Conservation (phyloP, 352 stramenopile species). For the Peronospora farinosa region DNA sequence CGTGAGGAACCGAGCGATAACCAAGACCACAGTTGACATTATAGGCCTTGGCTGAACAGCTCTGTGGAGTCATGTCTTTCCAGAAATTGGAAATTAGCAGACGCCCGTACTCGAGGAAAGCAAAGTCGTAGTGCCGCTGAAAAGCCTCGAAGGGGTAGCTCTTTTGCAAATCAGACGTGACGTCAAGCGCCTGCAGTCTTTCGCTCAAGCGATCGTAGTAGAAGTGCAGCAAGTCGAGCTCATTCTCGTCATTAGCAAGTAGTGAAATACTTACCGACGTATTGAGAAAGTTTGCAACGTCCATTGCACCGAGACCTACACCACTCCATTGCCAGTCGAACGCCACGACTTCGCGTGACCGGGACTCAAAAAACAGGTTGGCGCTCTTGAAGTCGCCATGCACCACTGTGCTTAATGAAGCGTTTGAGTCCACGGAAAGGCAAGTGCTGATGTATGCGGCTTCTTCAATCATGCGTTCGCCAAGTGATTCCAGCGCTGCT, state of each 20-base stretch:
- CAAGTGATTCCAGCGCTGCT: conserved; percentile 24
- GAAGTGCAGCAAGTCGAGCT: conserved; percentile 38
- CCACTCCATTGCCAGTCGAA: conserved; percentile 77
- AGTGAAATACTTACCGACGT: conserved; percentile 57
- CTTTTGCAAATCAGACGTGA: conserved; percentile 2
- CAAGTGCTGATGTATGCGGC: conserved; percentile 45
- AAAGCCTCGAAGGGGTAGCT: conserved; percentile 49
- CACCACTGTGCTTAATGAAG: conserved; percentile 37
- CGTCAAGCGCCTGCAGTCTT: conserved; percentile 11
- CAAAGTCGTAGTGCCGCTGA: conserved; percentile 50
- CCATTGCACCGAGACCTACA: conserved; percentile 47
- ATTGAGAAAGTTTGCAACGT: conserved; percentile 66
- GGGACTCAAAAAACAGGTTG: conserved; percentile 58
- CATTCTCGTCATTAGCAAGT: conserved; percentile 21
- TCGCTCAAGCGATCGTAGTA: conserved; percentile 46
- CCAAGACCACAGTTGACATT: conserved; percentile 66
- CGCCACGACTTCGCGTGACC: conserved; percentile 38
- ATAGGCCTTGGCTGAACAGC: conserved; percentile 30
- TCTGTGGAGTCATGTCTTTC: conserved; percentile 41
- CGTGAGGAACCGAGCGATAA: conserved; percentile 58
- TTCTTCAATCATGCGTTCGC: conserved; percentile 39
- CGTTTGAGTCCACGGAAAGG: conserved; percentile 24
- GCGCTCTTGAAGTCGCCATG: conserved; percentile 71
- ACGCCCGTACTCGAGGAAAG: conserved; percentile 58
- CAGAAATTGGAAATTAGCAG: conserved; percentile 64